Conservation (phyloP, 345 rosid genomes). For the Brassica carinata region DNA sequence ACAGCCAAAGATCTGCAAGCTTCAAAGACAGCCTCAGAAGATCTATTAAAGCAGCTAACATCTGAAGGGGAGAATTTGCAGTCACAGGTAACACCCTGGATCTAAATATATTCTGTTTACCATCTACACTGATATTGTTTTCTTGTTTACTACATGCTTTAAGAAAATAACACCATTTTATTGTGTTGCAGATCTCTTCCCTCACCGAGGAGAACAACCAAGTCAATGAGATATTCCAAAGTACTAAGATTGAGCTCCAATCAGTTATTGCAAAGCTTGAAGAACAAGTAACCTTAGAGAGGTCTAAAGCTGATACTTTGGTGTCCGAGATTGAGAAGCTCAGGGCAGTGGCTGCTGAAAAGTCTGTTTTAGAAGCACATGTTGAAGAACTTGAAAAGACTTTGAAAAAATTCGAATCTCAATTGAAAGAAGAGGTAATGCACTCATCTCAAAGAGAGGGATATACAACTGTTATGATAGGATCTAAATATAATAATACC, state of each 20-base stretch:
- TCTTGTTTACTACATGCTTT: constrained; percentile 1
- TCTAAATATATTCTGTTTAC: constrained; percentile 11
- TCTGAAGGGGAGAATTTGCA: constrained; percentile 72
- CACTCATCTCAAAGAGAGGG: constrained; percentile 12
- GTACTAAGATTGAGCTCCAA: constrained; percentile 74
- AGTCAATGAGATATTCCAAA: constrained; percentile 61
- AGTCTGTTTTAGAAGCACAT: constrained; percentile 55
- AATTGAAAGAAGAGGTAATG: constrained; percentile 60
- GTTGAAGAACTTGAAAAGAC: constrained; percentile 65
- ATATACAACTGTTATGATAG: background rate
- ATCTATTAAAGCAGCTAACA: constrained; percentile 55
- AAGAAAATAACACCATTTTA: constrained; percentile 14
- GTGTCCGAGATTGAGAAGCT: constrained; percentile 60
- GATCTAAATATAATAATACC: background rate
- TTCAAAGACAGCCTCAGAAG: constrained; percentile 67
- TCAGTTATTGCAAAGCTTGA: constrained; percentile 62
- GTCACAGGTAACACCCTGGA: constrained; percentile 63
- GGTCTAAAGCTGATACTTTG: constrained; percentile 51
- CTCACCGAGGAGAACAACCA: constrained; percentile 68
- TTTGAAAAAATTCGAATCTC: constrained; percentile 50
- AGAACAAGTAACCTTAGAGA: constrained; percentile 56
- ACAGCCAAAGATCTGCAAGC: constrained; percentile 58
- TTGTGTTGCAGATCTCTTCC: constrained; percentile 63
- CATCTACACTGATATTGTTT: background rate
- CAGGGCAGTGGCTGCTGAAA: constrained; percentile 53